Base-by-base conservation (phyloP, 192 early-diverging fungal genomes). In the Mycoemilia scoparia region DNA sequence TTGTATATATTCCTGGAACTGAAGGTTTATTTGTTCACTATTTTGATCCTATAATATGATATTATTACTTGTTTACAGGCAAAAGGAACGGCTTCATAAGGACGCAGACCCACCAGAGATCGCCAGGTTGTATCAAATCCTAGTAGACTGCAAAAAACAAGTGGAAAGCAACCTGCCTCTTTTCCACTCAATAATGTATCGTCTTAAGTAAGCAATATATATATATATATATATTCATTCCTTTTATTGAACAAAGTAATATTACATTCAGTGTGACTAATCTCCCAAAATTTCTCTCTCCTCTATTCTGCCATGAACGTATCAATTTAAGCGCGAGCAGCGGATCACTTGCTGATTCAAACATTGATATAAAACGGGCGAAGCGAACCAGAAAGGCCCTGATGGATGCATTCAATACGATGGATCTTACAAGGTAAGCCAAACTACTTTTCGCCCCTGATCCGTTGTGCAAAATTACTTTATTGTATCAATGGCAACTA, bases 311-410 rank as follows among this genome's bases (percentile, higher is more conserved):
- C n/a, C n/a, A n/a, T n/a, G n/a, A n/a, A n/a, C n/a, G n/a, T n/a
- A n/a, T n/a, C n/a, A n/a, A n/a, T n/a, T n/a, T n/a, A n/a, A n/a
- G n/a, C n/a, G n/a, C 31, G 4, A 29, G 49, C 14, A 28, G 25
- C 16, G 17, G 9, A 10, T 4, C 31, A 17, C 13, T 20, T 7
- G 1, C 18, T 8, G 21, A 18, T 1, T 34, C n/a, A 6, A 6
- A 30, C 2, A 33, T 60, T 5, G 70, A 69, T 29, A 61, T 71
- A 21, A 49, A 71, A 30, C 38, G 63, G 5, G 76, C 80, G 2
- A 69, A 71, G 2, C 46, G 59, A 29, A 58, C 71, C 3, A 43
- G 80, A 19, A 71, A 70, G 43, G 67, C 75, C 7, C 47, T 84
- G 21, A 50, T 77, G 8, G 69, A 65, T 16, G 71, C 68, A 12